Base-by-base conservation (phyloP, 1,284 basidiomycete genomes). In the Paramarasmius palmivorus region DNA sequence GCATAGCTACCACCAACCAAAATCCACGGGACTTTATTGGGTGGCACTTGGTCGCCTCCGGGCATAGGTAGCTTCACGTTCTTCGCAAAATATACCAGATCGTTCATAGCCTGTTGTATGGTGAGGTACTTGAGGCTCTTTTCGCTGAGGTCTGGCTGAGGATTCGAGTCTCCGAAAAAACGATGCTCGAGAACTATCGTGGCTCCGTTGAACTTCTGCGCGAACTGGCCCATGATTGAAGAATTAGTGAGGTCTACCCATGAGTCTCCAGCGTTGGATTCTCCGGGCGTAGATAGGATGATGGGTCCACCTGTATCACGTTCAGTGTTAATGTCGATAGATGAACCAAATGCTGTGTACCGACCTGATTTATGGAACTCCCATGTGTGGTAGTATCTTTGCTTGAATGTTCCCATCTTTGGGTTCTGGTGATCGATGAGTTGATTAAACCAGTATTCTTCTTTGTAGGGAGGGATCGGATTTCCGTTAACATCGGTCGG, bases 341-440 rank as follows among this genome's bases (percentile, higher is more conserved):
- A 29, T 37, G n/a, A 45, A 3, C 17, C 17, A 20, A 15, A 20
- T 12, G 17, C 14, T 20, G 38, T 48, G 36, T 45, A 48, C 56
- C 35, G 53, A 82, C 83, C 83, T 40, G 68, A 54, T 62, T 83
- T 72, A 61, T 86, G 88, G 62, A 75, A 84, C 63, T 86, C 81
- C 65, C 72, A 83, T 39, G 81, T 79, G 59, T 79, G 76, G 83
- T 84, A 88, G 68, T 77, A 90, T 37, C 88, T 77, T 66, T 90
- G 88, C 65, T 83, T 74, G 68, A 90, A 90, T 4, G 86, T 90
- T n/a, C 88, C 88, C n/a, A 81, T 69, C n/a, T 72, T 71, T 4
- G 86, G 82, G 53, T 87, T 76, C 54, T 73, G 81, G 66, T 90
- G 88, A 68, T 90, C 87, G 51, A 89, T 85, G n/a, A n/a, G n/a